Percentiles rank a stretch among this genome's conserved stretches.
phyloP scores from a whole-genome alignment of 257 asterid genomes.

The Lantana camara region DNA sequence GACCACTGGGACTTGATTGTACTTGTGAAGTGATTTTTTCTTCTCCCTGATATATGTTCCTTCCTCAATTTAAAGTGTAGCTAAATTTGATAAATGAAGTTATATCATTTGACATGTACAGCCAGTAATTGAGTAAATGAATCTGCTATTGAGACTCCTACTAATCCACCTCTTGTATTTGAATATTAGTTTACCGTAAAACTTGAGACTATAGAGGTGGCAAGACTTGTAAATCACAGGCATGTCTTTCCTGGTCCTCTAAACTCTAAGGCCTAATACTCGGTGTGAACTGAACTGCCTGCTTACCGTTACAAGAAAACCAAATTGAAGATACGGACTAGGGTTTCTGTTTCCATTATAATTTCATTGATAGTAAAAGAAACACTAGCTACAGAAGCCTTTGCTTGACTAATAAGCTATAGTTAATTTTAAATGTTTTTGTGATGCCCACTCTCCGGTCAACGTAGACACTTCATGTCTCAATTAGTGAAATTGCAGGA shows the following conservation, averaged over 20 bases:
- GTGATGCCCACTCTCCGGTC: neutral
- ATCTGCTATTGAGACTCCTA: neutral
- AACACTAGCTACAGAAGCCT: neutral
- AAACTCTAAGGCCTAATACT: no score
- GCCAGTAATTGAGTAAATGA: neutral
- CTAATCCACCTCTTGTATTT: no score
- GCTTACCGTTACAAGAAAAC: neutral
- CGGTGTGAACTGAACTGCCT: no score
- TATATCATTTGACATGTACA: neutral
- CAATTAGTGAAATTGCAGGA: neutral
- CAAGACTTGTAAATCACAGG: no score
- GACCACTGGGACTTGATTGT: constrained; percentile 10
- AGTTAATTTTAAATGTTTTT: neutral
- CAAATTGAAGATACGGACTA: neutral
- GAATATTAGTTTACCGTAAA: no score
- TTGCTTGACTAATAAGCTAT: neutral
- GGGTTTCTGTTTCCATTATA: neutral
- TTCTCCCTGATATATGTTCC: neutral
- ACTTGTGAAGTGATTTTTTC: constrained; percentile 1
- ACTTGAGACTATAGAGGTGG: neutral
- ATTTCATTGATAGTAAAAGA: neutral
- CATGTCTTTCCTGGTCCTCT: no score
- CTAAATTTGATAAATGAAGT: neutral
- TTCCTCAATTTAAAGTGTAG: neutral
- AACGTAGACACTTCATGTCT: constrained; percentile 4